phyloP scores from a whole-genome alignment of 2,329 filamentous ascomycete species.

The Xylariaceae sp. region DNA sequence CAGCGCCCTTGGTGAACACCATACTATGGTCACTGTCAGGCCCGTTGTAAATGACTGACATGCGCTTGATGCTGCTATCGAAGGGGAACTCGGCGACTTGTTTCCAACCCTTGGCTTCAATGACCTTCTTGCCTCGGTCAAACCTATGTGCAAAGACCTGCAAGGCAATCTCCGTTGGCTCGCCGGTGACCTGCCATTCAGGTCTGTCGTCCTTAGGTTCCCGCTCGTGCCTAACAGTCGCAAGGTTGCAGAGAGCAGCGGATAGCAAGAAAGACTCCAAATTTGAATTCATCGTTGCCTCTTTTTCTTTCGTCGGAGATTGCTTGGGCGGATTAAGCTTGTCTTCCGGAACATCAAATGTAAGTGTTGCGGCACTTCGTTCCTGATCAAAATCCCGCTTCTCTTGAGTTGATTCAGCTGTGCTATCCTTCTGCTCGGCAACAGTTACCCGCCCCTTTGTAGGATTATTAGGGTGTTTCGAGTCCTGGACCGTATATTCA shows the following conservation, averaged over 20 bases:
- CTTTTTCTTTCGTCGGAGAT: slow-evolving; percentile 43
- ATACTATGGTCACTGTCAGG: slow-evolving; percentile 54
- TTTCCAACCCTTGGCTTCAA: slow-evolving; percentile 63
- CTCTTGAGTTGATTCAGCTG: slow-evolving; percentile 45
- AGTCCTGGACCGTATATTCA: slow-evolving; percentile 66
- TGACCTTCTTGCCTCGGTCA: slow-evolving; percentile 59
- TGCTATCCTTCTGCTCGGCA: slow-evolving; percentile 47
- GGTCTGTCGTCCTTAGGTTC: slow-evolving; percentile 59
- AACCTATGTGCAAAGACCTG: slow-evolving; percentile 78
- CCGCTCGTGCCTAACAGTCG: slow-evolving; percentile 63
- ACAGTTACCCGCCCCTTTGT: slow-evolving; percentile 62
- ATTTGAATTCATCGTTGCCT: slow-evolving; percentile 55
- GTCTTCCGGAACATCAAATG: slow-evolving; percentile 67
- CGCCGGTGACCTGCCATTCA: slow-evolving; percentile 71
- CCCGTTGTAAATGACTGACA: slow-evolving; percentile 75
- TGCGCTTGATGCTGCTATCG: slow-evolving; percentile 78
- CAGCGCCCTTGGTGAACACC: slow-evolving; percentile 68
- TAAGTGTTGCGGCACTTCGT: slow-evolving; percentile 65
- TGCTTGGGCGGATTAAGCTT: slow-evolving; percentile 51
- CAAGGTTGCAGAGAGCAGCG: slow-evolving; percentile 69
- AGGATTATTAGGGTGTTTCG: slow-evolving; percentile 67
- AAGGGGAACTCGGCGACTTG: slow-evolving; percentile 78
- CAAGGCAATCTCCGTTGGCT: slow-evolving; percentile 78
- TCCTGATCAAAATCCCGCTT: slow-evolving; percentile 65
- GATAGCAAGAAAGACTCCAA: slow-evolving; percentile 60